These are phyloP conservation scores for Nephelium lappaceum DNA, from an alignment of 345 rosid genomes.

Conservation along the genomic window DNA sequence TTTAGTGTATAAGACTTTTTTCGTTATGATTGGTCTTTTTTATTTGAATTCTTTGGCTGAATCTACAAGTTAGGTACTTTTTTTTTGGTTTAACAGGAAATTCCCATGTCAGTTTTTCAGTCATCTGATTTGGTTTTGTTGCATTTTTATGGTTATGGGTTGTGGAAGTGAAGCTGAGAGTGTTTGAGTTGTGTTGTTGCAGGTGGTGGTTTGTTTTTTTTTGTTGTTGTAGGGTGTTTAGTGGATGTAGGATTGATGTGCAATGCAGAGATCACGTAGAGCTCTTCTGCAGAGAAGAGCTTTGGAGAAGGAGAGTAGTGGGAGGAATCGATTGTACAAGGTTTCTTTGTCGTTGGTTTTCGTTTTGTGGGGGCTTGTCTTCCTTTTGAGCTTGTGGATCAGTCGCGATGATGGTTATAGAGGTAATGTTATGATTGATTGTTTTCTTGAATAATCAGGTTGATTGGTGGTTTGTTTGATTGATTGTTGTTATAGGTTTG, in stretches of 20 bases:
- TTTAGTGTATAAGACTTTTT: background rate
- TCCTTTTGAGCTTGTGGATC: constrained; percentile 69
- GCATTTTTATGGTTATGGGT: background rate
- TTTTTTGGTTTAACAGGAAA: background rate
- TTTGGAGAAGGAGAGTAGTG: constrained; percentile 36
- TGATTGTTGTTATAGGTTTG: background rate
- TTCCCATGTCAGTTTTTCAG: background rate
- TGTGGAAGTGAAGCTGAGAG: constrained; percentile 2
- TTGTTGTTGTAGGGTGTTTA: background rate
- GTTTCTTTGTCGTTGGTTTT: constrained; percentile 75
- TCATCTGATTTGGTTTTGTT: background rate
- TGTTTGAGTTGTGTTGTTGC: background rate
- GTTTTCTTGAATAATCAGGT: background rate
- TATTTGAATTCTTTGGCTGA: constrained; percentile 6
- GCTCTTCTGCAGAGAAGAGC: constrained; percentile 81
- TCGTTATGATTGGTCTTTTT: background rate
- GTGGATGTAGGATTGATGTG: constrained; percentile 52
- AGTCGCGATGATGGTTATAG: constrained; percentile 55
- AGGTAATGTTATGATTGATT: constrained; percentile 42
- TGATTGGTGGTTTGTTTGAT: background rate
- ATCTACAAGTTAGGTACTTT: constrained; percentile 22
- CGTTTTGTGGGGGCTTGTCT: constrained; percentile 70
- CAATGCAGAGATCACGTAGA: constrained; percentile 82
- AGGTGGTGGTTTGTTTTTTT: constrained; percentile 3
- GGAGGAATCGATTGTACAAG: constrained; percentile 48